Base-by-base conservation (phyloP, 192 early-diverging fungal species). In the Phycomyces nitens region DNA sequence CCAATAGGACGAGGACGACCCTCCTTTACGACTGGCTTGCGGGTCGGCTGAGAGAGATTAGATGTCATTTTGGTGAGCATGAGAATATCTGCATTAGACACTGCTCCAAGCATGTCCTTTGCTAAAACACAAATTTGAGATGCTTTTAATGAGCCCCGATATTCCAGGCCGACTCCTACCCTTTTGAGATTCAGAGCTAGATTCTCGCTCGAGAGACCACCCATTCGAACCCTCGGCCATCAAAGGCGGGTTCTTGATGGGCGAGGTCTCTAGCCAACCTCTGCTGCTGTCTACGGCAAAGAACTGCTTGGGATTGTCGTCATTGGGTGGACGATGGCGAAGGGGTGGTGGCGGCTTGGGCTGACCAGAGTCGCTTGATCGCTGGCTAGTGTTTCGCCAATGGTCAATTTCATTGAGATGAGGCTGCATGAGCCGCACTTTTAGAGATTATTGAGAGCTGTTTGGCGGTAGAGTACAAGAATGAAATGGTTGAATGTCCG, bases 61-160 rank as follows among this genome's bases (percentile, higher is more conserved):
- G 44, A 47, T 1, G 68, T 62, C 22, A 69, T 42, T 56, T 63
- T 21, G 5, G 68, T 69, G 5, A 69, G 44, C 20, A 57, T 62
- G 1, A 69, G 40, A 20, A 69, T 69, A 24, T 69, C 68, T 52
- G 62, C 68, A 51, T 69, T 56, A 22, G 68, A 69, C 12, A 69
- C 60, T 10, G 60, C 68, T n/a, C 60, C 68, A 24, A 69, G 34
- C 51, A 69, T 50, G 50, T 69, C 68, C 54, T 47, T 47, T 14
- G 44, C 44, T 47, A n/a, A n/a, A n/a, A 11, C 15, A 47, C 3
- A 47, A 14, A 47, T 18, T 10, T 42, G 41, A 42, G 41, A 42
- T 14, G 14, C 41, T 7, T 14, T 42, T 42, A 10, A 7, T 42
- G 7, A 14, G 41, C 14, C 41, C 41, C 14, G 8, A 42, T 14